Conservation (phyloP, 139 green algal genomes). For the Coelastrella sp. region DNA sequence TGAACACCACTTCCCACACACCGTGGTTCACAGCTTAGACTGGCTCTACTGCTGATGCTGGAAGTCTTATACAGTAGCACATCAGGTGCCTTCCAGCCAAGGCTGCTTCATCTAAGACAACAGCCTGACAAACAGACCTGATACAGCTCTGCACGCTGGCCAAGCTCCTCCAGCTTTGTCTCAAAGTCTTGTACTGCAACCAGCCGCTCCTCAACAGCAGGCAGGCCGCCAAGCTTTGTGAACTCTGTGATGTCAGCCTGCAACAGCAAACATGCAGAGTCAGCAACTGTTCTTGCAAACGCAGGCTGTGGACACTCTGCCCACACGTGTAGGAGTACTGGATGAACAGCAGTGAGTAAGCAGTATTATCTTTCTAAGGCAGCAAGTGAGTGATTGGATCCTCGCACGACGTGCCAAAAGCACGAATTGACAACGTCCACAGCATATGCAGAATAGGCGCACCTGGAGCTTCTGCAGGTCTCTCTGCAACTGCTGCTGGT, state of each 20-base stretch:
- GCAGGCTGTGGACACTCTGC: no score
- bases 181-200: conserved; percentile 75
- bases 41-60: no score
- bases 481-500: conserved; percentile 60
- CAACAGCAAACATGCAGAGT: not conserved
- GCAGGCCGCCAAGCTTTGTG: conserved; percentile 60
- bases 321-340: no score
- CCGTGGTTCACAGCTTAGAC: no score
- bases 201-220: conserved; percentile 73
- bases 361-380: not conserved
- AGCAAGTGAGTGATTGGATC: no score
- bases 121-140: conserved; percentile 33
- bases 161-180: conserved; percentile 60
- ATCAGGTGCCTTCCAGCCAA: no score
- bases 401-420: no score
- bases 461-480: conserved; percentile 53
- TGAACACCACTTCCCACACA: no score
- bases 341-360: not conserved
- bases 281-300: no score
- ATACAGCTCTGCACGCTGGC: conserved; percentile 76
- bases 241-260: conserved; percentile 74
- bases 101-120: no score
- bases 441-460: not conserved
- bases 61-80: no score
- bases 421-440: no score